Evolutionary conservation across 495 filamentous ascomycete genomes (phyloP).

Genomic region (Penicillium flavigenum): DNA sequence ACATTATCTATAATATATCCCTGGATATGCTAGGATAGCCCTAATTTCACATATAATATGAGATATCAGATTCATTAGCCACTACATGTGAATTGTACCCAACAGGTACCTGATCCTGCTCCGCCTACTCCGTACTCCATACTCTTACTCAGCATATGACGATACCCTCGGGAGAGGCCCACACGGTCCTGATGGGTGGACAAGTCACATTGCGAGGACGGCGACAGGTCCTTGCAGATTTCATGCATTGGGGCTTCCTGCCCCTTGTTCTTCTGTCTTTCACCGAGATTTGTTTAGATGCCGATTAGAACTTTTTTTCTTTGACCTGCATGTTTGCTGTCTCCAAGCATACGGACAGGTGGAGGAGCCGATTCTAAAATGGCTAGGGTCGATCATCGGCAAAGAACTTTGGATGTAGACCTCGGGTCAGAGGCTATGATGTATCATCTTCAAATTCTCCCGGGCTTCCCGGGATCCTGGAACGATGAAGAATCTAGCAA

Average conservation of each 20-base stretch:
- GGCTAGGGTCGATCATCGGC: background rate
- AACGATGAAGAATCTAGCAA: constrained; percentile 8
- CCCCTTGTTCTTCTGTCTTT: constrained; percentile 14
- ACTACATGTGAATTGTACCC: background rate
- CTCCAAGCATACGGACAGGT: background rate
- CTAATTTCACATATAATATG: background rate
- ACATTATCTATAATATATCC: background rate
- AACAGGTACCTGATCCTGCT: constrained; percentile 3
- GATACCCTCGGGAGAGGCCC: constrained; percentile 21
- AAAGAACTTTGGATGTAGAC: background rate
- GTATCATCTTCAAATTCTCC: constrained; percentile 6
- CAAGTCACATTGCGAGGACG: constrained; percentile 39
- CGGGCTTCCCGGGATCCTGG: constrained; percentile 19
- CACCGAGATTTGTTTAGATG: background rate
- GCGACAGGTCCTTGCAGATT: constrained; percentile 41
- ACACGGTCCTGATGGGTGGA: constrained; percentile 23
- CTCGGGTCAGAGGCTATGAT: constrained; percentile 6
- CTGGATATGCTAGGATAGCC: too few species aligned
- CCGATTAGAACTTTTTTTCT: background rate
- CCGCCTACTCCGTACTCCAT: background rate
- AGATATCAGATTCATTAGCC: background rate
- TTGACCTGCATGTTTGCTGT: background rate
- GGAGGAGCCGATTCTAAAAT: background rate
- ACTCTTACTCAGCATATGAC: constrained; percentile 20
- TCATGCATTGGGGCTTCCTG: constrained; percentile 22